Conservation (phyloP, 2,329 filamentous ascomycete species). For the Cytospora piceae region DNA sequence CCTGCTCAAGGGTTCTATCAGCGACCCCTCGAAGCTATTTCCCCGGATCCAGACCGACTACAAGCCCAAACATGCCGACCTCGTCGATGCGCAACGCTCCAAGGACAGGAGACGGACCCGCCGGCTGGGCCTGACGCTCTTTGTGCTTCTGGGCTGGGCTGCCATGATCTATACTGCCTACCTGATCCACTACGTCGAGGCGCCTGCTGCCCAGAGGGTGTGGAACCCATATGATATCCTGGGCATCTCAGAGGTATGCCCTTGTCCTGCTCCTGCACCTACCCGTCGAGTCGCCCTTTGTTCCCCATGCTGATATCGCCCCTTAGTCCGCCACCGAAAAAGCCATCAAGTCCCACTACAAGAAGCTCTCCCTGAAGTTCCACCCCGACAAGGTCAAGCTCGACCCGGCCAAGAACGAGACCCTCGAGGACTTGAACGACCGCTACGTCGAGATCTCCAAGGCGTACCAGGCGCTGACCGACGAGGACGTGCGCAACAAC, state of each 20-base stretch:
- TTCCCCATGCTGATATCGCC: slow-evolving; percentile 25
- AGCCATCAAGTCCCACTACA: slow-evolving; percentile 90
- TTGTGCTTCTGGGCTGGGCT: slow-evolving; percentile 77
- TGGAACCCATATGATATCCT: slow-evolving; percentile 98
- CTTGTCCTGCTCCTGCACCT: not conserved
- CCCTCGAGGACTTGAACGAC: slow-evolving; percentile 79
- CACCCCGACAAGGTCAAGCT: slow-evolving; percentile 93
- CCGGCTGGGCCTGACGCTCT: slow-evolving; percentile 80
- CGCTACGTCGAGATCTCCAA: slow-evolving; percentile 95
- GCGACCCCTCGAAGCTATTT: slow-evolving; percentile 76
- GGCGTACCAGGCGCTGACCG: slow-evolving; percentile 96
- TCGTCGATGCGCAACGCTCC: slow-evolving; percentile 80
- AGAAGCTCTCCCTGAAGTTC: slow-evolving; percentile 78
- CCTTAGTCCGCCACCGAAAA: slow-evolving; percentile 80
- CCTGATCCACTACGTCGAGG: slow-evolving; percentile 79
- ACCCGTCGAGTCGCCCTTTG: slow-evolving; percentile 16
- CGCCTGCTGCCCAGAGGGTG: slow-evolving; percentile 67
- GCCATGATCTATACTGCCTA: slow-evolving; percentile 91
- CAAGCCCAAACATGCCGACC: slow-evolving; percentile 78
- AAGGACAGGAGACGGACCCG: slow-evolving; percentile 90
- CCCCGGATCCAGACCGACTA: slow-evolving; percentile 82
- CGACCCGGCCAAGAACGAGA: slow-evolving; percentile 86
- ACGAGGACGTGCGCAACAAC: slow-evolving; percentile 97
- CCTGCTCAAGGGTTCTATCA: slow-evolving; percentile 73
- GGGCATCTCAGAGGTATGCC: slow-evolving; percentile 75